A percentile compares a stretch with the other conserved stretches of the same genome.
phyloP scores from a whole-genome alignment of 2,329 filamentous ascomycete species.

The Chaetothyriales sp. region DNA sequence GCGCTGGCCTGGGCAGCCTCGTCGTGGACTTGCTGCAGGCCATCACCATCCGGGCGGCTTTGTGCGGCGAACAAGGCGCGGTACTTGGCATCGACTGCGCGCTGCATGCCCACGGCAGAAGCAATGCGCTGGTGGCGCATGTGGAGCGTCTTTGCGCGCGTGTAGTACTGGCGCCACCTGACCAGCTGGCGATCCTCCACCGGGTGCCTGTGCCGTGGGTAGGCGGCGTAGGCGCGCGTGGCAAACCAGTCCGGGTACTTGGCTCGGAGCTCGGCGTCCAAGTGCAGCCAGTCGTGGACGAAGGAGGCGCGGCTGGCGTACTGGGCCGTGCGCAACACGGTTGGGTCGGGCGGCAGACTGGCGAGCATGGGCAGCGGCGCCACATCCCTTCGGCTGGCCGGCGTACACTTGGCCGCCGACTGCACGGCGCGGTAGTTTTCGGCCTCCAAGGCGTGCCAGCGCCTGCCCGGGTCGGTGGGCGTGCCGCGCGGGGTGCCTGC shows the following conservation, averaged over 20 bases:
- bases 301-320: slow-evolving; percentile 8
- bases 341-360: slow-evolving; percentile 4
- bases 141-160: slow-evolving; percentile 6
- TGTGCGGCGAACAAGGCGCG: not conserved
- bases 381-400: slow-evolving; percentile 1
- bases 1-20: slow-evolving; percentile 2
- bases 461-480: not conserved
- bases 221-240: not conserved
- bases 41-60: not conserved
- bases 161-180: slow-evolving; percentile 6
- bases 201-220: not conserved
- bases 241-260: slow-evolving; percentile 5
- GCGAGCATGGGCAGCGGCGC: slow-evolving; percentile 5
- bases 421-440: not conserved
- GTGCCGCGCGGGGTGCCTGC: slow-evolving; percentile 1
- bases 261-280: slow-evolving; percentile 5
- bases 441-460: not conserved
- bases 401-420: not conserved
- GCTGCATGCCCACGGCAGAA: slow-evolving; percentile 8
- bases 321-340: slow-evolving; percentile 1
- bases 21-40: slow-evolving; percentile 1
- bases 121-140: slow-evolving; percentile 6
- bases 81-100: slow-evolving; percentile 7
- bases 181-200: slow-evolving; percentile 3
- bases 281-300: slow-evolving; percentile 4